phyloP scores from a whole-genome alignment of 768 basidiomycete species.

The Astraeus odoratus region DNA sequence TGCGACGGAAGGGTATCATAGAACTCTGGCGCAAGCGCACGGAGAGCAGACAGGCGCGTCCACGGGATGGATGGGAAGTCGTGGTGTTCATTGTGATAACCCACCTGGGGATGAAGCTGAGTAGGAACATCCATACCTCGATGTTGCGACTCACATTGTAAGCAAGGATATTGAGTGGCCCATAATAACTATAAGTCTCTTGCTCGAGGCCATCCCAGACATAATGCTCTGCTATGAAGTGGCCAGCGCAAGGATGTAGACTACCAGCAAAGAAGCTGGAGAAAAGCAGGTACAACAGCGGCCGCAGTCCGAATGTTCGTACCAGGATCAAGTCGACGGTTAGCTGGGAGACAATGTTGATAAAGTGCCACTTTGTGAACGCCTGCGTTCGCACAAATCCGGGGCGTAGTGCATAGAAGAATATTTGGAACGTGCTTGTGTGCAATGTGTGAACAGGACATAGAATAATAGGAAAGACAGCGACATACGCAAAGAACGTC shows the following conservation, averaged over 20 bases:
- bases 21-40: constrained; percentile 81
- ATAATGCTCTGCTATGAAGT: constrained; percentile 98
- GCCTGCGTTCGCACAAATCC: constrained; percentile 83
- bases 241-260: constrained; percentile 91
- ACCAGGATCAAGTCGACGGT: constrained; percentile 67
- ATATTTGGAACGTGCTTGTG: constrained; percentile 94
- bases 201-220: constrained; percentile 88
- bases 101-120: constrained; percentile 49
- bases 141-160: constrained; percentile 70
- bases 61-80: constrained; percentile 96
- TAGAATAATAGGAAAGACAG: not conserved
- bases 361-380: constrained; percentile 75
- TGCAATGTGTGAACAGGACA: constrained; percentile 4
- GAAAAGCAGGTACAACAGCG: constrained; percentile 77
- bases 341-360: constrained; percentile 69
- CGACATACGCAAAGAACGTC: constrained; percentile 89
- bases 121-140: not conserved
- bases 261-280: constrained; percentile 96
- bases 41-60: constrained; percentile 84
- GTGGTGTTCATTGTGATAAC: constrained; percentile 99
- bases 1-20: constrained; percentile 87
- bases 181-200: constrained; percentile 98
- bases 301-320: constrained; percentile 34
- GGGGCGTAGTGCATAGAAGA: constrained; percentile 96
- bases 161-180: constrained; percentile 79